These are phyloP conservation scores for Pestalotiopsis sp. DNA, from an alignment of 2,329 filamentous ascomycete species.

Conservation along the genomic window DNA sequence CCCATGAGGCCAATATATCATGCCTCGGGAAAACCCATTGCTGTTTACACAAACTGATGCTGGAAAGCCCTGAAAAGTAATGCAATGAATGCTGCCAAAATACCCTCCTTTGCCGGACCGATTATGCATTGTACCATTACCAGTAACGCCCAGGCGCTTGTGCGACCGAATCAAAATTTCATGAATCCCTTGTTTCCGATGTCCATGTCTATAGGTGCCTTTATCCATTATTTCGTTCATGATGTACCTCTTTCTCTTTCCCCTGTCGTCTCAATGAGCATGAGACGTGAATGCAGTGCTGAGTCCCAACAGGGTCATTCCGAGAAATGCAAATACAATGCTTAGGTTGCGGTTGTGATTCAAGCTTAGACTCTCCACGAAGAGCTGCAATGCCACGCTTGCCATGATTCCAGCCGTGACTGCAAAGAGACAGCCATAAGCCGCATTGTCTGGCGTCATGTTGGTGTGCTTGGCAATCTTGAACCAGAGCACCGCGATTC, in stretches of 20 bases:
- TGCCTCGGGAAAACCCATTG: background rate
- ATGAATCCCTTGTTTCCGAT: background rate
- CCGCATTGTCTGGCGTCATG: slow-evolving; percentile 54
- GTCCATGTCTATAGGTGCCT: slow-evolving; percentile 1
- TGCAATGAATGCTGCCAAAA: background rate
- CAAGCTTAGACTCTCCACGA: slow-evolving; percentile 81
- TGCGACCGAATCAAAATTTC: slow-evolving; percentile 2
- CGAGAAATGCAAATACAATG: slow-evolving; percentile 78
- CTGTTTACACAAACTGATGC: background rate
- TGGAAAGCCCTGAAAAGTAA: background rate
- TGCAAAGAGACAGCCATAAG: slow-evolving; percentile 84
- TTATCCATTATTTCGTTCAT: background rate
- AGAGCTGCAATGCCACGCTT: slow-evolving; percentile 86
- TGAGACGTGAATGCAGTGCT: slow-evolving; percentile 81
- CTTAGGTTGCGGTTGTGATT: slow-evolving; percentile 79
- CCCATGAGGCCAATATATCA: background rate
- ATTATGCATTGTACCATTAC: background rate
- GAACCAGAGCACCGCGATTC: slow-evolving; percentile 84
- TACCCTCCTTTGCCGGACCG: background rate
- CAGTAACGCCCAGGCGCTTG: slow-evolving; percentile 3
- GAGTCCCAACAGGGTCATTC: slow-evolving; percentile 85
- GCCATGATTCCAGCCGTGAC: slow-evolving; percentile 93
- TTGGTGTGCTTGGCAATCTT: slow-evolving; percentile 62
- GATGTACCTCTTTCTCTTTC: background rate
- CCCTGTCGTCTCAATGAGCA: slow-evolving; percentile 33